Evolutionary conservation across 257 asterid genomes (phyloP), one percentile per base, ranked within the genome.

Genomic region (Scutellaria galericulata): DNA sequence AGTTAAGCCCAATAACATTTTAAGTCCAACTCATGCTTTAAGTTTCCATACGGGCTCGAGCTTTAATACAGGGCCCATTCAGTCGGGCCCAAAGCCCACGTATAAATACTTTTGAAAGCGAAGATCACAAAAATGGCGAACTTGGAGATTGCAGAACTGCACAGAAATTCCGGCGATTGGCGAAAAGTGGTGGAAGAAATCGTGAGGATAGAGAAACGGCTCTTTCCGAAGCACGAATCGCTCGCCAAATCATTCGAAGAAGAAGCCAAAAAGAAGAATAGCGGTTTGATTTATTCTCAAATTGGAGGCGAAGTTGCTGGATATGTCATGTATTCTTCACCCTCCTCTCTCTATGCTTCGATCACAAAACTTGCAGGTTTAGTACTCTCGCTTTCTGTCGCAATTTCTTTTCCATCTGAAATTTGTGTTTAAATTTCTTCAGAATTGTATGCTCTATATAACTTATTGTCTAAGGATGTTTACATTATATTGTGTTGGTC

Each of bases 201-300:
- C 7, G 89, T 85, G 64, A 83, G 88, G 75, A 87, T 87, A 45
- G 98, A 93, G 96, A 93, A 86, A 68, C 82, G 80, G 83, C 66
- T 84, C 20, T 93, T 93, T 78, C 98, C 98, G 0, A 93, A 93
- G 76, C 97, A 91, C 77, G 97, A 93, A 75, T 93, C 97, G 5
- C 88, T 93, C 1, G 90, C 98, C 61, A 80, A 85, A 47, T 82
- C 86, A 7, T 93, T 93, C 70, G 86, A 89, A 68, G 83, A 82
- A 52, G 96, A 91, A 80, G 84, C 89, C 27, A 84, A 63, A 35
- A 93, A 85, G 87, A 89, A 81, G 82, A 90, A 89, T 76, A 63
- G 81, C 44, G 94, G 96, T 39, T 74, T 93, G 83, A 80, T 93
- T 37, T 91, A 75, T 80, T 37, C 74, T 27, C 75, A 69, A 59